Percentiles rank a stretch among this genome's conserved stretches.
Conservation (phyloP, 2,329 filamentous ascomycete species). For the Berkeleyomyces basicola region DNA sequence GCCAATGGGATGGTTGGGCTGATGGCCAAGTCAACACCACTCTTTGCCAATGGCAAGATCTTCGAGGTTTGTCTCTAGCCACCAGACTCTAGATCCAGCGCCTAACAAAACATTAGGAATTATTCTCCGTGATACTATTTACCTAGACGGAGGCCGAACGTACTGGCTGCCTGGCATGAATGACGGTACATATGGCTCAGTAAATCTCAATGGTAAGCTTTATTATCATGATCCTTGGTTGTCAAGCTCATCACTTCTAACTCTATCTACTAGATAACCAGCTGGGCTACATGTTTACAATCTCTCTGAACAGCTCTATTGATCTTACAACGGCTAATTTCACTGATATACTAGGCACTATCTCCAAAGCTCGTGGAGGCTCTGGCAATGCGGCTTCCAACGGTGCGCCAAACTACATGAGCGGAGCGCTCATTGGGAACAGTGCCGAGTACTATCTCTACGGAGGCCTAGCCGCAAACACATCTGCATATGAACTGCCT, state of each 20-base stretch:
- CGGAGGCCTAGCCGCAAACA: slow-evolving; percentile 35
- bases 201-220: slow-evolving; percentile 27
- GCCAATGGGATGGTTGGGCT: slow-evolving; percentile 33
- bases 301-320: slow-evolving; percentile 38
- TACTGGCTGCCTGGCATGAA: slow-evolving; percentile 34
- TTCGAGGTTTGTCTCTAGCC: slow-evolving; percentile 23
- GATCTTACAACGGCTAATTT: slow-evolving; percentile 14
- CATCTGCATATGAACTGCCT: slow-evolving; percentile 23
- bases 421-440: slow-evolving; percentile 50
- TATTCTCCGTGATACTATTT: slow-evolving; percentile 43
- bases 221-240: neutral
- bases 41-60: slow-evolving; percentile 41
- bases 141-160: slow-evolving; percentile 45
- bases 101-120: slow-evolving; percentile 26
- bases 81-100: neutral
- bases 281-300: slow-evolving; percentile 35
- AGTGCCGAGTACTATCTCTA: slow-evolving; percentile 46
- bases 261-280: slow-evolving; percentile 28
- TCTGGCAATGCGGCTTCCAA: slow-evolving; percentile 35
- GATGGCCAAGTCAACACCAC: slow-evolving; percentile 36
- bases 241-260: slow-evolving; percentile 9
- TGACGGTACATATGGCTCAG: slow-evolving; percentile 24
- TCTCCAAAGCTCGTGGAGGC: slow-evolving; percentile 31
- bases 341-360: slow-evolving; percentile 36
- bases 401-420: slow-evolving; percentile 37